Evolutionary conservation across 164 flowering plant genomes (phyloP).

Genomic region (Stephania japonica): DNA sequence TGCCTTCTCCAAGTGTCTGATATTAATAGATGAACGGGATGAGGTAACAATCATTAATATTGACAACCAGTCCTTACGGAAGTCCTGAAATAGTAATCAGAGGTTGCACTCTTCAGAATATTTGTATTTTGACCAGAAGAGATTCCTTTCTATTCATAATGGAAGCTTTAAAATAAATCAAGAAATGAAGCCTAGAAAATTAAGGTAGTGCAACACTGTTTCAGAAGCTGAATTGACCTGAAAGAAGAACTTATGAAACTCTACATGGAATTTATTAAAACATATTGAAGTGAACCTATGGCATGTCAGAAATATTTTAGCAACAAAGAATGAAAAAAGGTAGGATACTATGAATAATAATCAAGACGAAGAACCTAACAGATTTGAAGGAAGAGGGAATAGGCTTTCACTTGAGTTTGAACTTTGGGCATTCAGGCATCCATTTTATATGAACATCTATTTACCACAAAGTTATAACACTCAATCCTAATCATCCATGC

Average conservation of each 20-base stretch:
- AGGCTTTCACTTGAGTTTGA: too few species aligned
- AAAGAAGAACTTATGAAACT: background rate
- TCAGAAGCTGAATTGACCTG: background rate
- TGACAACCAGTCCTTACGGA: conserved; percentile 93
- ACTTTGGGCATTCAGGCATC: too few species aligned
- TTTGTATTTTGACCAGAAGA: background rate
- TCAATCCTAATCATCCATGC: background rate
- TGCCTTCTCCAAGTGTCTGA: conserved; percentile 97
- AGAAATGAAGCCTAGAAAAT: background rate
- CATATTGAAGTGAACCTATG: background rate
- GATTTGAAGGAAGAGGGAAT: background rate
- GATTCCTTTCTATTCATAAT: background rate
- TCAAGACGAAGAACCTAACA: background rate
- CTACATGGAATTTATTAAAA: background rate
- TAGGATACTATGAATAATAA: background rate
- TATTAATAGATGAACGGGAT: conserved; percentile 88
- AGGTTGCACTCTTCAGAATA: background rate
- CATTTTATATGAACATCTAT: too few species aligned
- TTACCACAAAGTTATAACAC: too few species aligned
- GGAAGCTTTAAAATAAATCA: background rate
- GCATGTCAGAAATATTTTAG: background rate
- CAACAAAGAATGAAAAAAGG: background rate
- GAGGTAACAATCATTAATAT: conserved; percentile 93
- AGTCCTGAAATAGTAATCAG: conserved; percentile 40
- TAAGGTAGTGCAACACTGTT: background rate